phyloP scores from a whole-genome alignment of 768 basidiomycete species.

The Cystofilobasidium macerans region DNA sequence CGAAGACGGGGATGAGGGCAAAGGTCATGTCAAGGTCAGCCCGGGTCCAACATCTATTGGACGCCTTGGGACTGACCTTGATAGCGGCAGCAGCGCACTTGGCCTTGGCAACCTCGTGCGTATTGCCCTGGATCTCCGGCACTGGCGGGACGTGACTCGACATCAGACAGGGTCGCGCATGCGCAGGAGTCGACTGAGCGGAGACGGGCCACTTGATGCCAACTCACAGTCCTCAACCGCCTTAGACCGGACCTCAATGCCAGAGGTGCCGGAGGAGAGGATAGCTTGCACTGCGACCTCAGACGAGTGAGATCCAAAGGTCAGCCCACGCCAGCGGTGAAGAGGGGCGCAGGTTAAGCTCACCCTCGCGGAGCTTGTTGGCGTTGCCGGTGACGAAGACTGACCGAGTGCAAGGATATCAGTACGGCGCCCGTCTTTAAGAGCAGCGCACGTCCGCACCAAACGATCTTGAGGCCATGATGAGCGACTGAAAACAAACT shows the following conservation, averaged over 20 bases:
- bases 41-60: no score
- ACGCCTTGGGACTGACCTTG: conserved; percentile 44
- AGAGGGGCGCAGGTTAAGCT: background rate
- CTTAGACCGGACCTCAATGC: conserved; percentile 64
- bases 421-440: background rate
- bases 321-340: background rate
- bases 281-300: conserved; percentile 45
- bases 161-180: background rate
- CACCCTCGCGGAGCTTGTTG: conserved; percentile 69
- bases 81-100: conserved; percentile 82
- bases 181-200: background rate
- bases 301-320: background rate
- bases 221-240: conserved; percentile 63
- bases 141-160: conserved; percentile 45
- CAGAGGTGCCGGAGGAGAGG: conserved; percentile 49
- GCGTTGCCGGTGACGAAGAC: conserved; percentile 92
- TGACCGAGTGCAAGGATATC: conserved; percentile 33
- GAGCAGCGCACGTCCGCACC: background rate
- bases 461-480: conserved; percentile 17
- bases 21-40: background rate
- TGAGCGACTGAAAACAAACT: background rate
- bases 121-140: conserved; percentile 87
- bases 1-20: background rate
- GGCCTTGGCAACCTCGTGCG: conserved; percentile 72
- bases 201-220: no score